Evolutionary conservation across 2,329 filamentous ascomycete genomes (phyloP).

Genomic region (Ramichloridium luteum): DNA sequence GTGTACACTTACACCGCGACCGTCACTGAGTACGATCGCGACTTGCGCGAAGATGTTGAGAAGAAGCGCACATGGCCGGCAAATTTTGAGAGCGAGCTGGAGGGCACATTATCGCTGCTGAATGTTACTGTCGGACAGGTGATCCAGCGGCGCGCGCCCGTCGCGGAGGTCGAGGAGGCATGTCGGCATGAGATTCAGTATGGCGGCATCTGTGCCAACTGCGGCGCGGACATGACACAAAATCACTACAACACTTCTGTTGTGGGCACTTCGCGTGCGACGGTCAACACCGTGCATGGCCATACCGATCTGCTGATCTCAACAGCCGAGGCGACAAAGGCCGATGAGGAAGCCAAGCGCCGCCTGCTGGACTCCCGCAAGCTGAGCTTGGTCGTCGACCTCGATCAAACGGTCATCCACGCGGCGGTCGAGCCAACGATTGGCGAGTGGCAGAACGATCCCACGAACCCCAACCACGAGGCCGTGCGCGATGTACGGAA

Average conservation of each 20-base stretch:
- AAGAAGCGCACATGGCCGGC: constrained; percentile 59
- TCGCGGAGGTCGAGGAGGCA: constrained; percentile 75
- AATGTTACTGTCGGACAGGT: constrained; percentile 54
- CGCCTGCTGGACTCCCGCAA: constrained; percentile 70
- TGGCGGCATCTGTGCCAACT: constrained; percentile 78
- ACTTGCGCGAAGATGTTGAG: constrained; percentile 52
- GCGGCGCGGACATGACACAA: constrained; percentile 92
- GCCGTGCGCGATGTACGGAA: constrained; percentile 78
- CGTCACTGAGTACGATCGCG: constrained; percentile 53
- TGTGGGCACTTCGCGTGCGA: constrained; percentile 71
- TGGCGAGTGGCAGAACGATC: constrained; percentile 86
- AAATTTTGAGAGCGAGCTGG: constrained; percentile 70
- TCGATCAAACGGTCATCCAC: constrained; percentile 97
- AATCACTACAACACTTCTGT: constrained; percentile 64
- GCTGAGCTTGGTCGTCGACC: constrained; percentile 85
- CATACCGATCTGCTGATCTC: constrained; percentile 80
- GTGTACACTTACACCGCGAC: constrained; percentile 77
- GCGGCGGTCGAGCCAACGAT: constrained; percentile 94
- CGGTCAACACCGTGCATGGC: constrained; percentile 90
- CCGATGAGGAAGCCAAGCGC: constrained; percentile 76
- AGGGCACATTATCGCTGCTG: constrained; percentile 70
- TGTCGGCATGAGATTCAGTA: constrained; percentile 88
- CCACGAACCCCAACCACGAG: constrained; percentile 77
- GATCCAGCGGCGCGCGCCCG: constrained; percentile 40
- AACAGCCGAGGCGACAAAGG: constrained; percentile 61